These are phyloP conservation scores for Hypoxylon lenormandii DNA, from an alignment of 495 filamentous ascomycete genomes.

Conservation along the genomic window DNA sequence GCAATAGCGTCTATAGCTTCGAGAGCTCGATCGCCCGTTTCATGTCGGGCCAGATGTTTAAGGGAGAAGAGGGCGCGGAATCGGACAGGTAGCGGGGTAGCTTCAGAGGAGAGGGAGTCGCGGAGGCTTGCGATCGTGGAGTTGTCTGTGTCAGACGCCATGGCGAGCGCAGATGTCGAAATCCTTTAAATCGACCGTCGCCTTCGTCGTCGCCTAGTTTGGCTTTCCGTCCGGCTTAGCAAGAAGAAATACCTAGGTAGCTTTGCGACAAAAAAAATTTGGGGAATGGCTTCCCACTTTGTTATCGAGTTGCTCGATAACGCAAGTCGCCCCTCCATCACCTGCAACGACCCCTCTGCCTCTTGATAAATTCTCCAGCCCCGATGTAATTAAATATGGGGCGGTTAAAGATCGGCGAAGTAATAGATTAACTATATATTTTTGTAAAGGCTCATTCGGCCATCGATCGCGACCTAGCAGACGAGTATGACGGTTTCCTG, in stretches of 20 bases:
- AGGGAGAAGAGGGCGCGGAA: slow-evolving; percentile 98
- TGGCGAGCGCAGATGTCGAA: slow-evolving; percentile 14
- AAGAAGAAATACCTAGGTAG: background rate
- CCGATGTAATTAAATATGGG: no score
- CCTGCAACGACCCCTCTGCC: slow-evolving; percentile 7
- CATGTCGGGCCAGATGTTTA: slow-evolving; percentile 84
- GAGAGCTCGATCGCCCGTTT: slow-evolving; percentile 71
- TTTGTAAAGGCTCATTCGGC: no score
- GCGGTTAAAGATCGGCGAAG: no score
- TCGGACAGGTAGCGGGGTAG: slow-evolving; percentile 82
- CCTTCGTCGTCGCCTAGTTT: background rate
- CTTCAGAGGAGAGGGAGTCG: slow-evolving; percentile 79
- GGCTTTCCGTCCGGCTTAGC: background rate
- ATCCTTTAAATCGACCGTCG: background rate
- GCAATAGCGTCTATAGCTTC: slow-evolving; percentile 92
- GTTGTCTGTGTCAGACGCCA: slow-evolving; percentile 42
- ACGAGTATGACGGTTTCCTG: no score
- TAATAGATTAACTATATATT: no score
- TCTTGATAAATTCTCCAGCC: slow-evolving; percentile 25
- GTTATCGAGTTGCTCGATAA: slow-evolving; percentile 29
- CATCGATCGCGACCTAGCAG: no score
- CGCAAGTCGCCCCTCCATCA: slow-evolving; percentile 40
- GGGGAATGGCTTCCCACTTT: slow-evolving; percentile 16
- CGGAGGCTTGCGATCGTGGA: slow-evolving; percentile 71
- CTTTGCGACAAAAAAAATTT: slow-evolving; percentile 18